phyloP scores from a whole-genome alignment of 1,284 basidiomycete genomes.

The Wolfiporia cocos region DNA sequence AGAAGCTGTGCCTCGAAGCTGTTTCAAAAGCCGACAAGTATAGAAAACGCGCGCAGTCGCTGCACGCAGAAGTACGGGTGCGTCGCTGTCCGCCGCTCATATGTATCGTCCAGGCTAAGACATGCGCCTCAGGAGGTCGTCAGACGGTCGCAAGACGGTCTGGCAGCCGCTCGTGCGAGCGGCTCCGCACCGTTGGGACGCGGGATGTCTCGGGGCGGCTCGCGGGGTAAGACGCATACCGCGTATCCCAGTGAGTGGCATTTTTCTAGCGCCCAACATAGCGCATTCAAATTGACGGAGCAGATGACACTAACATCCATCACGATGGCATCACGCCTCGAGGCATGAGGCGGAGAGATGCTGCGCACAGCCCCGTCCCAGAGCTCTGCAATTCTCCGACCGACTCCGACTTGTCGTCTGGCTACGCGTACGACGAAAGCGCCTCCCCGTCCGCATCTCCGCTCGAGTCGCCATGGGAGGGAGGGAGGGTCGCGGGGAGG shows the following conservation, averaged over 20 bases:
- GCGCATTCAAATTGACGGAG: too few relatives aligned
- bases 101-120: neutral
- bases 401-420: constrained; percentile 1
- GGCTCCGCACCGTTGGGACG: too few relatives aligned
- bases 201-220: too few relatives aligned
- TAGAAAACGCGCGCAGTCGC: constrained; percentile 5
- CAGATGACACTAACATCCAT: neutral
- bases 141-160: constrained; percentile 2
- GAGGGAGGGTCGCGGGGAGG: too few relatives aligned
- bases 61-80: constrained; percentile 5
- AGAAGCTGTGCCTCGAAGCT: constrained; percentile 5
- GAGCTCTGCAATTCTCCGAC: constrained; percentile 4
- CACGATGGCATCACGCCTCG: neutral
- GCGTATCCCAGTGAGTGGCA: too few relatives aligned
- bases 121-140: constrained; percentile 4
- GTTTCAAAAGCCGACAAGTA: constrained; percentile 5
- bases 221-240: too few relatives aligned
- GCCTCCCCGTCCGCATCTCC: neutral
- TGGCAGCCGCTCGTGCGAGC: neutral
- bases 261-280: too few relatives aligned
- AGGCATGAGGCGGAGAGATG: neutral
- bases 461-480: constrained; percentile 1
- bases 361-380: neutral
- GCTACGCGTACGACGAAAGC: neutral
- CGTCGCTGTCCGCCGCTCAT: neutral